Evolutionary conservation across 2,329 filamentous ascomycete genomes (phyloP), one percentile per base, ranked within the genome.

Genomic region (Alternaria ethzedia): DNA sequence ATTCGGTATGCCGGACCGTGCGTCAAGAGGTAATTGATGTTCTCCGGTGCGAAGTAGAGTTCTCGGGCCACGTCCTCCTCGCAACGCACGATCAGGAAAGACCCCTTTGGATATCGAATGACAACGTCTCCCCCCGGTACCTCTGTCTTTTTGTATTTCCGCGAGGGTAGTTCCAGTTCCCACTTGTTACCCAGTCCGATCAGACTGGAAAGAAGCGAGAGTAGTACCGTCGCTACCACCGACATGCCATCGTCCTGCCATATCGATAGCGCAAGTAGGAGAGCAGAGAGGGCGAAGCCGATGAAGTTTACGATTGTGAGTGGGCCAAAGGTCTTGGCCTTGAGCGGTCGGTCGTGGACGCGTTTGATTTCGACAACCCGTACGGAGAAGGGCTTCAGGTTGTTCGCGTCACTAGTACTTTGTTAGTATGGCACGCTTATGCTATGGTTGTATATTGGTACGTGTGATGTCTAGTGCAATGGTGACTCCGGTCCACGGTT

Each of bases 131-230:
- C 82, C 0, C 69, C 71, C 4, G 82, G 82, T 1, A 78, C 78
- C 1, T 45, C 50, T 21, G 67, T 74, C 6, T 70, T 68, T 25
- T 70, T 73, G 54, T 63, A 45, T 25, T 70, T 79, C 6, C 81
- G 79, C 58, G 77, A 71, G 4, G 81, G 81, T 0, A 86, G 78
- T 36, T 76, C 69, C 6, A 86, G 75, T 4, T 65, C 78, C 84
- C 84, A 86, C 55, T 84, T 84, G 67, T 85, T 86, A 54, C 80
- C 82, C 26, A 82, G 65, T 8, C 85, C 85, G 32, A 85, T 83
- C 8, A 86, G 72, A 3, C 81, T 84, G 8, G 84, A 84, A 15
- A 87, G 78, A 6, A 82, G 69, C 4, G 84, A 85, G 6, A 87
- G 78, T 1, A 83, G 76, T 30, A 83, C 66, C 3, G 82, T 84